Evolutionary conservation across 139 green algal genomes (phyloP), one percentile per base, ranked within the genome.

Genomic region (Trebouxia sp.): DNA sequence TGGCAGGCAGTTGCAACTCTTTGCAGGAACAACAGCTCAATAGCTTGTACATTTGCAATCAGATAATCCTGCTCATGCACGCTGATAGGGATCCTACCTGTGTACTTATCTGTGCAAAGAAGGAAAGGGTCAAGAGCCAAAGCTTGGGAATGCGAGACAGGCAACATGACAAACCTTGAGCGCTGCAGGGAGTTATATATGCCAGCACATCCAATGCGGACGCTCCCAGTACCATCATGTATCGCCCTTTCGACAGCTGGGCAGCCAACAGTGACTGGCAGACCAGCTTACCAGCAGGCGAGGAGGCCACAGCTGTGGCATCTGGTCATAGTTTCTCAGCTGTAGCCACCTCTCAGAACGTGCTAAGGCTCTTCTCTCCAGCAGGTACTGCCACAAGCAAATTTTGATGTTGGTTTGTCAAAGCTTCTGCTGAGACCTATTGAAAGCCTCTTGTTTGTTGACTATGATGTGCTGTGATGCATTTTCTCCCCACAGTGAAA

Each of bases 241-340:
- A 90, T 83, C 83, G 91, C 5, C 89, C 91, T 24, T 97, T 96
- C 79, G 91, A 95, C 47, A 78, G 75, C 48, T 98, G 94, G 94
- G 85, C 88, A 1, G 10, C 85, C 51, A 90, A 93, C 83, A 85
- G 79, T 22, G 92, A 98, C 47, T 98, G 94, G 94, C 86, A 77
- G 0, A 65, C 93, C 43, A 43, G 53, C 3, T 83, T 98, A 47
- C 89, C 94, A 0, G 76, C 51, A 12, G 90, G 90, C 0, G 94
- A 98, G 80, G 85, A 95, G 28, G 88, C 89, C 6, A 35, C 83
- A 48, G 86, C 86, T 30, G 76, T 95, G 4, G 92, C 94, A 6
- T 78, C 88, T 28, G 94, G 94, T 20, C 28, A 45, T 11, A 81
- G 70, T 6, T 95, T 91, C 42, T 83, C 87, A 1, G 95, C 94